A percentile compares a stretch with the other conserved stretches of the same genome.
phyloP scores from a whole-genome alignment of 2,329 filamentous ascomycete genomes.

The Sarocladium brachiariae region DNA sequence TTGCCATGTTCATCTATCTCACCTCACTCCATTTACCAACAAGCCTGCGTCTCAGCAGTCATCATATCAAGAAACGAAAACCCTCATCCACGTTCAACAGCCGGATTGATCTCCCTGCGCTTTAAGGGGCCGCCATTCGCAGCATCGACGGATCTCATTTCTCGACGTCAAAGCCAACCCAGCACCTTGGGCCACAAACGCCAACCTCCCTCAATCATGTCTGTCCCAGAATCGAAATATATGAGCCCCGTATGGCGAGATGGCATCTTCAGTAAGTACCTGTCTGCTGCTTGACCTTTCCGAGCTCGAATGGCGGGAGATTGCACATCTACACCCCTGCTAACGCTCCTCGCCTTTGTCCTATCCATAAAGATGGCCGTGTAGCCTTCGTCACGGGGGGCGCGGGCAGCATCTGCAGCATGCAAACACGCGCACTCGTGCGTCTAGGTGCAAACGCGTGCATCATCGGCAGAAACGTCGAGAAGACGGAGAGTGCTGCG shows the following conservation, averaged over 20 bases:
- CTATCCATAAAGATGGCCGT: conserved; percentile 60
- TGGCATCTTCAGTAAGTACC: conserved; percentile 68
- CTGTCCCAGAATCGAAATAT: conserved; percentile 65
- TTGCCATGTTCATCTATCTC: not conserved
- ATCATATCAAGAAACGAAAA: not conserved
- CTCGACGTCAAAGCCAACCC: not conserved
- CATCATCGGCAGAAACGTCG: conserved; percentile 82
- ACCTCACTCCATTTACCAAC: too few species aligned
- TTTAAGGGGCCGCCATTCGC: too few species aligned
- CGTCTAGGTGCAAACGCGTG: conserved; percentile 88
- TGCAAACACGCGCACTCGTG: conserved; percentile 86
- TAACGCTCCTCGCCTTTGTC: too few species aligned
- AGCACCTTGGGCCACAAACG: too few species aligned
- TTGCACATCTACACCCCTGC: not conserved
- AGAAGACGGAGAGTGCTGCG: conserved; percentile 79
- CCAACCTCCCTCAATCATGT: too few species aligned
- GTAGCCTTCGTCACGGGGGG: conserved; percentile 95
- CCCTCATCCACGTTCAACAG: not conserved
- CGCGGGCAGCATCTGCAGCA: conserved; percentile 87
- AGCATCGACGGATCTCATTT: too few species aligned
- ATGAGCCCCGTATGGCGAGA: conserved; percentile 80
- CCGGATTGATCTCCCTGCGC: too few species aligned
- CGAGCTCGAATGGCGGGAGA: not conserved
- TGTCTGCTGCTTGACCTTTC: not conserved
- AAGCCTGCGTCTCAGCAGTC: too few species aligned